phyloP scores from a whole-genome alignment of 2,329 filamentous ascomycete species.

The Metarhizium humberi region DNA sequence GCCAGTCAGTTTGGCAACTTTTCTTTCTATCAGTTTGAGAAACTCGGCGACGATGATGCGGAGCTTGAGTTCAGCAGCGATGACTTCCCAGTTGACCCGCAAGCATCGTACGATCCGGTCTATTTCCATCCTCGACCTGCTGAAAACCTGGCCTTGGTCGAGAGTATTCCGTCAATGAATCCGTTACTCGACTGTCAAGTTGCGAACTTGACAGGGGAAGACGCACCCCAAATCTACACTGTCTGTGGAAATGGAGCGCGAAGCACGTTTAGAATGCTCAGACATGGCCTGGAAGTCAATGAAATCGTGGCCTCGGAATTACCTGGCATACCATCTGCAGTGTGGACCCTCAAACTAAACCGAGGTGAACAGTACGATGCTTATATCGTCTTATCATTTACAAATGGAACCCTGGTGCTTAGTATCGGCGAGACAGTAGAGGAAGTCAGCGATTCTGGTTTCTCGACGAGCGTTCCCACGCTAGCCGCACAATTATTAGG shows the following conservation, averaged over 20 bases:
- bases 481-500: conserved; percentile 90
- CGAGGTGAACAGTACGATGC: conserved; percentile 78
- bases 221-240: conserved; percentile 93
- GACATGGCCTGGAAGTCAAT: conserved; percentile 85
- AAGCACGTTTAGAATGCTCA: conserved; percentile 83
- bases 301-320: conserved; percentile 94
- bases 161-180: conserved; percentile 82
- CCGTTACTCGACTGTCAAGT: conserved; percentile 87
- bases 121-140: conserved; percentile 76
- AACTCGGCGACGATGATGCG: conserved; percentile 89
- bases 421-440: conserved; percentile 96
- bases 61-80: conserved; percentile 82
- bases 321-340: conserved; percentile 77
- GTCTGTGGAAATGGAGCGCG: conserved; percentile 81
- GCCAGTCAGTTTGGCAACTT: conserved; percentile 90
- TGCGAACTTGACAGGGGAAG: conserved; percentile 81
- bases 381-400: conserved; percentile 91
- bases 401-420: conserved; percentile 80
- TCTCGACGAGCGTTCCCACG: conserved; percentile 80
- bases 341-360: conserved; percentile 90
- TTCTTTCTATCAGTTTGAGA: conserved; percentile 94
- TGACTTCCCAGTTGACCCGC: conserved; percentile 67
- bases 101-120: conserved; percentile 61
- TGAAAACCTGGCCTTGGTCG: conserved; percentile 76
- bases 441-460: conserved; percentile 88